Base-by-base conservation (phyloP, 202 grass and related monocot genomes). In the Setaria italica region DNA sequence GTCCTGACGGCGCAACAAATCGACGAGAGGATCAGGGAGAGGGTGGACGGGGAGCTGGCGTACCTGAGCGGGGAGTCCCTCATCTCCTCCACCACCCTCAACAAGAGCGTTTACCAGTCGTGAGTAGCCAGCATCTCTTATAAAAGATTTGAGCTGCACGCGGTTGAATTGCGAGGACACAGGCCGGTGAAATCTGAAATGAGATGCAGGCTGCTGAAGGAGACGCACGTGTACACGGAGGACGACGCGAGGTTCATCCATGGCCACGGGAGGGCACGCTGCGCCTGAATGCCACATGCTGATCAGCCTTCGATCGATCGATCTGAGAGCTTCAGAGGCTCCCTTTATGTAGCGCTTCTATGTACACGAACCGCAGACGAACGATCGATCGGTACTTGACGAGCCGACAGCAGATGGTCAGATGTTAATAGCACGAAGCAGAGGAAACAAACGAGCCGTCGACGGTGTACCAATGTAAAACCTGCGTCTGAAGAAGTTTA, bases 161-260 rank as follows among this genome's bases (percentile, higher is more conserved):
- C 25, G 25, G 25, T 39, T 20, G 0, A 72, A 29, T 14, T 15
- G 70, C 11, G 46, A 48, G 1, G 0, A 17, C 51, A 54, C 51
- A 54, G 1, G 47, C 11, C 9, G 21, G 56, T 59, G 7, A 45
- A 13, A 13, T 10, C 2, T 46, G 1, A 0, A n/a, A 16, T 4
- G 15, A 41, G 25, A 67, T 56, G 80, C 84, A 94, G 95, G 37
- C 62, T 97, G 53, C 15, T 88, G 90, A 85, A 94, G 7, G 90
- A 93, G 60, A 93, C 90, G 11, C 92, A 97, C 80, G 67, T 94
- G 20, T 97, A 93, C 92, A 93, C 90, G 7, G 89, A 94, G 87
- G 90, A 97, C 11, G 83, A 91, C 53, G 90, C 95, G 2, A 90
- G 90, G 80, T 93, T 97, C 87, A 78, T 94, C 82, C 84, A 94